Evolutionary conservation across 257 asterid species (phyloP), one percentile per base, ranked within the genome.

Genomic region (Nicotiana tabacum): DNA sequence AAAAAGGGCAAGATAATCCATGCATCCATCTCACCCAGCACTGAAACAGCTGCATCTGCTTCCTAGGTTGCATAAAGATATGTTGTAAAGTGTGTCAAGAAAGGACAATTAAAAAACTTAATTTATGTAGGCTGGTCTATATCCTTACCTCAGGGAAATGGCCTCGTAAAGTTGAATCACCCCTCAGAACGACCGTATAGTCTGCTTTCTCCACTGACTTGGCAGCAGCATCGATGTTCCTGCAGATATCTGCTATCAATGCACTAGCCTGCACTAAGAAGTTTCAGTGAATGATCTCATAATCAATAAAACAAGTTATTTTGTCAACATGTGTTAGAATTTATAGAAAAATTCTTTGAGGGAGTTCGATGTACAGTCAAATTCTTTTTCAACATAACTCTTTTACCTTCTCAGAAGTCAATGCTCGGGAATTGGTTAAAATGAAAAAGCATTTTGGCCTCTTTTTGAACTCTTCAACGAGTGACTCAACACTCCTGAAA

Each of bases 1-100:
- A 96, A 96, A 88, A 94, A 96, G 37, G 99, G 99, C 87, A 96
- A 96, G 78, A 96, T 92, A 82, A 96, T 90, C 99, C 99, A 96
- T 57, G 95, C 93, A 86, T 96, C 99, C 94, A 96, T 93, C 87
- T 91, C 95, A 82, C 98, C 99, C 66, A 93, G 89, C 58, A 93
- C 91, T 81, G 98, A 93, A 83, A 91, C 88, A 80, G 92, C 99
- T 66, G 99, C 99, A 85, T 96, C 98, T 87, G 96, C 93, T 89
- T 96, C 99, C 99, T 96, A 84, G 82, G 83, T 80, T 84, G 84
- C 85, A 89, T 60, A 77, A 82, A 53, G 46, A 77, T 46, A 61
- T 77, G 32, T 55, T 83, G 83, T 82, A 80, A 89, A 77, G 84
- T 51, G 61, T 81, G 82, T 64, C 56, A 67, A 57, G 82, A 85